Evolutionary conservation across 768 basidiomycete species (phyloP).

Genomic region (Crassisporium funariophilum): DNA sequence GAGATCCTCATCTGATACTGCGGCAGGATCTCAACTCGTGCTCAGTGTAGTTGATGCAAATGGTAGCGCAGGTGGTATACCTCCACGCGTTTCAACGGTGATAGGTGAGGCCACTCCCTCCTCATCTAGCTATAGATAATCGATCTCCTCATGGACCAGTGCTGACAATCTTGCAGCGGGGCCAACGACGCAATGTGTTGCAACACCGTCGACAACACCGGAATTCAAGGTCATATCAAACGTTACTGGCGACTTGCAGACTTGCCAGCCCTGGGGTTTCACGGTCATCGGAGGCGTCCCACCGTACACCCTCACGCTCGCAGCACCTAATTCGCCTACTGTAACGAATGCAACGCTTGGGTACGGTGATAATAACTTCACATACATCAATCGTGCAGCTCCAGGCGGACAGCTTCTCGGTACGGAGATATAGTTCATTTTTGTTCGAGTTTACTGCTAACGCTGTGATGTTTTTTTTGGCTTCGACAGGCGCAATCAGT

Average conservation of each 20-base stretch:
- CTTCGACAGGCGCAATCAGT: constrained; percentile 35
- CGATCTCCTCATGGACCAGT: background rate
- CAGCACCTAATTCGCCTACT: constrained; percentile 35
- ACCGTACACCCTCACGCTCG: constrained; percentile 47
- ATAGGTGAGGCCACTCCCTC: no score
- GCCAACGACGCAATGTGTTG: constrained; percentile 33
- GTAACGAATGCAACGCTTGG: constrained; percentile 45
- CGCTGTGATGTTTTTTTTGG: constrained; percentile 3
- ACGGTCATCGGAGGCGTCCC: constrained; percentile 43
- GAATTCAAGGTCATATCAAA: constrained; percentile 40
- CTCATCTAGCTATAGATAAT: no score
- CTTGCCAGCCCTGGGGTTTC: constrained; percentile 51
- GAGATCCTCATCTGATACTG: background rate
- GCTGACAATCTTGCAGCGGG: constrained; percentile 24
- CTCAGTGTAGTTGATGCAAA: constrained; percentile 43
- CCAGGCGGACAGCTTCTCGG: constrained; percentile 42
- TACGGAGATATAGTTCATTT: constrained; percentile 32
- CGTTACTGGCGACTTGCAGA: constrained; percentile 36
- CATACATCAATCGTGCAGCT: constrained; percentile 44
- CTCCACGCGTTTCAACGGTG: constrained; percentile 33
- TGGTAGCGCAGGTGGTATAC: constrained; percentile 39
- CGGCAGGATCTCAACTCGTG: constrained; percentile 40
- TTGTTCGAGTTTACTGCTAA: background rate
- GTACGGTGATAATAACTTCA: constrained; percentile 37
- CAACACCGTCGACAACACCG: constrained; percentile 19